phyloP scores from a whole-genome alignment of 2,329 filamentous ascomycete species.

The Calonectria honghensis region DNA sequence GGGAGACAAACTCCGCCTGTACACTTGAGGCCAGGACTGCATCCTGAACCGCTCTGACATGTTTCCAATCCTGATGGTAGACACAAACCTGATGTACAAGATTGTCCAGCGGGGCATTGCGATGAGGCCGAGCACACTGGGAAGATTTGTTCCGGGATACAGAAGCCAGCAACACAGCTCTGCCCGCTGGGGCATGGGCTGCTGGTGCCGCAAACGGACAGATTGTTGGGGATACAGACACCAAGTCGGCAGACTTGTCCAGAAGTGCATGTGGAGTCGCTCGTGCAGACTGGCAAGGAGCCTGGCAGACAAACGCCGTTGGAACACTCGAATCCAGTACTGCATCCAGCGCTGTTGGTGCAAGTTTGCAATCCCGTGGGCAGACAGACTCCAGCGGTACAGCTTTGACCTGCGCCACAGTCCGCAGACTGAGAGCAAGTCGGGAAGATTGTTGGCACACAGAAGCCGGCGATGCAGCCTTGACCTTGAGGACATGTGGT shows the following conservation, averaged over 20 bases:
- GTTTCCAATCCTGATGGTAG: conserved; percentile 11
- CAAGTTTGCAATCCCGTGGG: conserved; percentile 13
- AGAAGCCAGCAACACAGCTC: conserved; percentile 4
- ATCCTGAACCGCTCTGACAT: not conserved
- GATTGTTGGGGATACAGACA: conserved; percentile 6
- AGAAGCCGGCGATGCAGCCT: conserved; percentile 16
- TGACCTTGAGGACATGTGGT: not conserved
- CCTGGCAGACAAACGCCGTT: conserved; percentile 10
- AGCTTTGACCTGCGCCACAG: not conserved
- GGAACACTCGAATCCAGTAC: not conserved
- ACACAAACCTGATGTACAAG: conserved; percentile 24
- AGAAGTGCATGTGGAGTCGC: not conserved
- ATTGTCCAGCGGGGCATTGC: not conserved
- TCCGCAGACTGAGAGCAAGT: not conserved
- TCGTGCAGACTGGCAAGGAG: not conserved
- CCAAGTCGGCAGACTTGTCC: conserved; percentile 22
- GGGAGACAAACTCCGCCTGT: conserved; percentile 22
- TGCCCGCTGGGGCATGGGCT: not conserved
- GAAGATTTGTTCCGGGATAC: not conserved
- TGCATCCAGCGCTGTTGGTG: not conserved
- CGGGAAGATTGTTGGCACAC: conserved; percentile 23
- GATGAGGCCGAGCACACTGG: not conserved
- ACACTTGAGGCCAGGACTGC: conserved; percentile 20
- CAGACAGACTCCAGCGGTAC: not conserved
- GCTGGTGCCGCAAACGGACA: conserved; percentile 7